These are phyloP conservation scores for Haplosporangium sp. DNA, from an alignment of 371 early-diverging fungal species.

Conservation along the genomic window DNA sequence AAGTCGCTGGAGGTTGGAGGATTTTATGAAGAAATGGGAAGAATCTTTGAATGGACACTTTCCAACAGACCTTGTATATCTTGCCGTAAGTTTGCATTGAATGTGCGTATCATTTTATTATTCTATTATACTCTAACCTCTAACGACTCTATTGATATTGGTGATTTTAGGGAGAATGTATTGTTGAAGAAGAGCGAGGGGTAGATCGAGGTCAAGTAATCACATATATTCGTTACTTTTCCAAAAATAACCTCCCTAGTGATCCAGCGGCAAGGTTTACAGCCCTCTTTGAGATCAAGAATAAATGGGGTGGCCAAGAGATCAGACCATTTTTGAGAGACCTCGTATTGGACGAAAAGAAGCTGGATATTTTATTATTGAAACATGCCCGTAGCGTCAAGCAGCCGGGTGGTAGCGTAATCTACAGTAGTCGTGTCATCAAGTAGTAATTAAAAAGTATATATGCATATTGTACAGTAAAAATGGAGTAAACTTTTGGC, in stretches of 20 bases:
- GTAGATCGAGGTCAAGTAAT: conserved; percentile 33
- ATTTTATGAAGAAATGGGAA: conserved; percentile 63
- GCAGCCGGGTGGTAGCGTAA: conserved; percentile 40
- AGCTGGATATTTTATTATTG: conserved; percentile 61
- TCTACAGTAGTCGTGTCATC: conserved; percentile 50
- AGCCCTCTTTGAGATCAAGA: conserved; percentile 62
- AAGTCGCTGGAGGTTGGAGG: conserved; percentile 62
- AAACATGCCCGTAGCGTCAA: conserved; percentile 58
- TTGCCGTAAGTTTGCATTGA: conserved; percentile 48
- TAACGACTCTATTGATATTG: not conserved
- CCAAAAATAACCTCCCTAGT: conserved; percentile 60
- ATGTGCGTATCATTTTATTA: not conserved
- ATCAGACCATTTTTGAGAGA: conserved; percentile 65
- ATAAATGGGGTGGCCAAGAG: conserved; percentile 63
- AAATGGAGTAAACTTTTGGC: too few species aligned
- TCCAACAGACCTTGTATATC: conserved; percentile 51
- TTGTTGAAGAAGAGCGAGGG: conserved; percentile 33
- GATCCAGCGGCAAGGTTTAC: conserved; percentile 67
- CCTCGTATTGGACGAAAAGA: conserved; percentile 63
- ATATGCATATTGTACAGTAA: too few species aligned
- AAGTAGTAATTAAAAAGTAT: conserved; percentile 20
- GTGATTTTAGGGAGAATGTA: conserved; percentile 29
- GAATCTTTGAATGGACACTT: conserved; percentile 53
- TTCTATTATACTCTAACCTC: not conserved
- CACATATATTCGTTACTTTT: conserved; percentile 62